Percentiles rank a stretch among this genome's conserved stretches.
phyloP scores from a whole-genome alignment of 148 eudicot genomes.

The Rhododendron ovatum region DNA sequence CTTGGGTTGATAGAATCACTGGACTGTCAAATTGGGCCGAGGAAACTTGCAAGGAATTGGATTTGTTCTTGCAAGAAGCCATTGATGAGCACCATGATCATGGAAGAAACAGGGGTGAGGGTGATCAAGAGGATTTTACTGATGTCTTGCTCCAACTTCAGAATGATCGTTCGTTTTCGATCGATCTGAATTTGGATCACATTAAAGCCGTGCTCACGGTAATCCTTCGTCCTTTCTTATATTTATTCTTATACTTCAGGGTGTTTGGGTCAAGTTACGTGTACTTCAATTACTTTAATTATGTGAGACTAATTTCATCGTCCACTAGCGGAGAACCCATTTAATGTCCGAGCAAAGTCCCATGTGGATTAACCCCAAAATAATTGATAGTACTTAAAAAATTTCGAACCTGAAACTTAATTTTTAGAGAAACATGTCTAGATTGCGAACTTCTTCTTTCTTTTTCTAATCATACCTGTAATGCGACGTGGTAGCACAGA shows the following conservation, averaged over 20 bases:
- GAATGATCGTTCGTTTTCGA: background rate
- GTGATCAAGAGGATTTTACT: background rate
- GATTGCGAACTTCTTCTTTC: too few relatives aligned
- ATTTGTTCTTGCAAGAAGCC: background rate
- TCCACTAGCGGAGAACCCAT: background rate
- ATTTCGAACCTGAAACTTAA: background rate
- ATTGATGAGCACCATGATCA: conserved; percentile 5
- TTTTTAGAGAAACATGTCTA: too few relatives aligned
- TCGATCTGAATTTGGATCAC: background rate
- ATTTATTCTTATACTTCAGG: too few relatives aligned
- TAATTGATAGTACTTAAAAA: background rate
- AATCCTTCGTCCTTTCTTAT: background rate
- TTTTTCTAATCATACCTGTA: too few relatives aligned
- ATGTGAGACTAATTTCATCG: too few relatives aligned
- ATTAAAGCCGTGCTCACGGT: conserved; percentile 9
- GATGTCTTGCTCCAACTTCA: background rate
- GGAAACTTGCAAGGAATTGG: background rate
- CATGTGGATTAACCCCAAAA: background rate
- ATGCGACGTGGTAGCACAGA: too few relatives aligned
- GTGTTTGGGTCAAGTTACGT: background rate
- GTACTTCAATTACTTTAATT: too few relatives aligned
- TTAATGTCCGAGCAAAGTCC: too few relatives aligned
- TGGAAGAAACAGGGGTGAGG: background rate
- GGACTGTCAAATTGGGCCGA: background rate
- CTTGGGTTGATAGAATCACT: conserved; percentile 5